phyloP scores from a whole-genome alignment of 1,139 yeast genomes.

The Saccharomycopsis hybrid region DNA sequence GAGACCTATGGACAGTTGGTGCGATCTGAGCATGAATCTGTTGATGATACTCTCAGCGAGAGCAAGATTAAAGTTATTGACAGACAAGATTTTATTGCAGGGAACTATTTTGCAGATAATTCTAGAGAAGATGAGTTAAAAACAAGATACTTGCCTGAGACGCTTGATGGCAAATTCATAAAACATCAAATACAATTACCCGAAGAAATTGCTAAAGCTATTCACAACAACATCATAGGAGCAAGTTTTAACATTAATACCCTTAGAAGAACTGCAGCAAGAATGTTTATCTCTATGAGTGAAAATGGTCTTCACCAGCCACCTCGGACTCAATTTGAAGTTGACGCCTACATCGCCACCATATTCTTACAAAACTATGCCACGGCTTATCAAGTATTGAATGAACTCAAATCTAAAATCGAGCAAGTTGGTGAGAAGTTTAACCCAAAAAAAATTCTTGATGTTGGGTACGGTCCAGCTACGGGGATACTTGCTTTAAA shows the following conservation, averaged over 20 bases:
- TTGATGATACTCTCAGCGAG: not conserved
- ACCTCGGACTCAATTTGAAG: slow-evolving; percentile 54
- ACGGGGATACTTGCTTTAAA: slow-evolving; percentile 86
- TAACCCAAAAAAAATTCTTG: slow-evolving; percentile 61
- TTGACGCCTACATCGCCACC: slow-evolving; percentile 78
- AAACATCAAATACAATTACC: slow-evolving; percentile 45
- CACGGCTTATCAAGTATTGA: slow-evolving; percentile 56
- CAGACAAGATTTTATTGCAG: slow-evolving; percentile 29
- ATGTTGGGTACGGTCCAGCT: slow-evolving; percentile 88
- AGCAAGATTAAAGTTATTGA: slow-evolving; percentile 30
- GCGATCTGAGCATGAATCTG: slow-evolving; percentile 11
- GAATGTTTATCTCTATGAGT: slow-evolving; percentile 42
- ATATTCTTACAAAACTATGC: slow-evolving; percentile 84
- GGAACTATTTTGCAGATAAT: slow-evolving; percentile 25
- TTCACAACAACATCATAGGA: slow-evolving; percentile 53
- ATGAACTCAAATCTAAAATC: slow-evolving; percentile 56
- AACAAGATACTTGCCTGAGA: slow-evolving; percentile 31
- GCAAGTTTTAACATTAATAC: slow-evolving; percentile 45
- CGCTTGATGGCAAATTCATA: slow-evolving; percentile 42
- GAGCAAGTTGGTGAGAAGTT: slow-evolving; percentile 35
- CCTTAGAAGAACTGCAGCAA: slow-evolving; percentile 50
- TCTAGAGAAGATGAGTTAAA: slow-evolving; percentile 27
- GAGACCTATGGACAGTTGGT: slow-evolving; percentile 21
- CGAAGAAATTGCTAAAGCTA: slow-evolving; percentile 43
- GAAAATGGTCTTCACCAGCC: slow-evolving; percentile 45